phyloP scores from a whole-genome alignment of 129 eudicot genomes.

The Oenanthe sinensis region DNA sequence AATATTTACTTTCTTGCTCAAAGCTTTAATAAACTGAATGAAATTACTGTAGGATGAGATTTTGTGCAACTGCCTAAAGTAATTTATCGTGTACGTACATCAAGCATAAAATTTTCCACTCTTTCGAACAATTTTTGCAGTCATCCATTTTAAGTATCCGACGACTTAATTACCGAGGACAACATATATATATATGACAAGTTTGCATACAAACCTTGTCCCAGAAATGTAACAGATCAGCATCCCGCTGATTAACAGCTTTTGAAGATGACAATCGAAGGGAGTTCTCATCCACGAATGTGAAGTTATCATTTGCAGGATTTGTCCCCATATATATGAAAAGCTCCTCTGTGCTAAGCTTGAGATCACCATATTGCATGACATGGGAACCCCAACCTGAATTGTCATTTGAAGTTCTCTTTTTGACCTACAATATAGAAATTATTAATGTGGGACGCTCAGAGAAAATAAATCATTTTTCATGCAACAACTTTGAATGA shows the following conservation, averaged over 20 bases:
- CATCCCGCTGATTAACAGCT: constrained; percentile 89
- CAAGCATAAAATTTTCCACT: neutral
- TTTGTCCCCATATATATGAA: constrained; percentile 71
- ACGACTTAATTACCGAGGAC: neutral
- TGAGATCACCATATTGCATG: constrained; percentile 88
- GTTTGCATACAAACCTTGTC: constrained; percentile 47
- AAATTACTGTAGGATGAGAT: neutral
- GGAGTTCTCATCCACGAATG: constrained; percentile 41
- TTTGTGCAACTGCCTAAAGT: neutral
- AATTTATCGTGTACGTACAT: neutral
- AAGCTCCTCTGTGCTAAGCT: constrained; percentile 57
- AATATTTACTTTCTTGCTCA: neutral
- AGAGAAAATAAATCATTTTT: neutral
- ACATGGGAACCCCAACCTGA: constrained; percentile 81
- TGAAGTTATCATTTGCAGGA: constrained; percentile 64
- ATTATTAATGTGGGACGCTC: neutral
- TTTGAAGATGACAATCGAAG: constrained; percentile 39
- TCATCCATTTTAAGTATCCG: neutral
- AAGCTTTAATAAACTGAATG: neutral
- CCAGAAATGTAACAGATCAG: constrained; percentile 88
- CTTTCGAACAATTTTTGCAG: neutral
- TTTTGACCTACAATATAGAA: constrained; percentile 52
- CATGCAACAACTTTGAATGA: neutral
- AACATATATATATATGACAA: neutral
- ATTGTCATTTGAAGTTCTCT: constrained; percentile 69